Base-by-base conservation (phyloP, 768 basidiomycete species). In the Boletus tomentosulus region DNA sequence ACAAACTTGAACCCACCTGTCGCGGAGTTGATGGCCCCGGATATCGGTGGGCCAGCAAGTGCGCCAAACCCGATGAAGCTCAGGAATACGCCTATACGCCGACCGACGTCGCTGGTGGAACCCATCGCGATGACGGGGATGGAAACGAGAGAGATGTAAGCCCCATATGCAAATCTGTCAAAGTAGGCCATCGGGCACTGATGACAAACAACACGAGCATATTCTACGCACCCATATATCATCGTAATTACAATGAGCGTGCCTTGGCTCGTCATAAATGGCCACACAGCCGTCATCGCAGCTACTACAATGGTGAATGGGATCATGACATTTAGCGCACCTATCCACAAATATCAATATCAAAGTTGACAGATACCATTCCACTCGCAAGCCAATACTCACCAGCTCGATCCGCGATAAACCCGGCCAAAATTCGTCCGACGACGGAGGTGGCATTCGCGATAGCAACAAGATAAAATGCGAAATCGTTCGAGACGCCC, bases 31-130 rank as follows among this genome's bases (percentile, higher is more conserved):
- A 90, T 86, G 0, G 83, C 83, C 1, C 88, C 88, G 8, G 86
- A 86, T 55, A 89, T 85, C 1, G 88, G 88, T 3, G 86, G 85
- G 0, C 88, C 88, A 0, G 75, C 76, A 3, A 89, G 72, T 0
- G 84, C 84, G 8, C 85, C 86, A 16, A 88, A 37, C 0, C 87
- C 76, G 24, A 81, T 53, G 47, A 86, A 74, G 30, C 78, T 84
- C 66, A 85, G 73, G 55, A 79, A 80, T 75, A 87, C 82, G 6
- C 88, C 87, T 0, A 78, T 70, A 15, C 88, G 74, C 25, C 83
- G 74, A 4, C 88, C 88, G 0, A 87, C 76, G 51, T 89, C 86
- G 10, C 71, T 71, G 1, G 76, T 73, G 0, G 75, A 74, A 0
- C 88, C 87, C 66, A 90, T 75, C 10, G 78, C 73, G 59, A 86